Base-by-base conservation (phyloP, 352 stramenopile species). In the Pythium oligandrum region DNA sequence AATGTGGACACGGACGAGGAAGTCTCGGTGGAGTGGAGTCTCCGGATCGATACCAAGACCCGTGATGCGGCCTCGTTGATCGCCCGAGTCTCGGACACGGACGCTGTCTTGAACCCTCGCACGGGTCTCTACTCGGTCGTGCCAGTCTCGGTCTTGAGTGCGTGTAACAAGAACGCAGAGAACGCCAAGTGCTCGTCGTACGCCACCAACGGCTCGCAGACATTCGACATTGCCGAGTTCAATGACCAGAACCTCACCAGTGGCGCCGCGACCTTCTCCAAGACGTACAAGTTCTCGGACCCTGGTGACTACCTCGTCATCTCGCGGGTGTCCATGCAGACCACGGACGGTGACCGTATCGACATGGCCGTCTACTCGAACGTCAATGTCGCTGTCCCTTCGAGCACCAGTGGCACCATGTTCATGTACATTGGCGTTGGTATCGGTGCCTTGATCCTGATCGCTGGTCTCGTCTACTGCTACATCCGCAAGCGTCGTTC, bases 321-420 rank as follows among this genome's bases (percentile, higher is more conserved):
- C 50, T 84, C 76, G 8, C 78, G 77, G 17, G 73, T 88, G 36
- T 77, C 70, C 8, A 87, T 90, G 78, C 60, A 80, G 48, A 89
- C 77, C 32, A 66, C 78, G 33, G 81, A 92, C 56, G 81, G 81
- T 11, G 65, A 83, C 17, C 81, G 78, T 34, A 71, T 92, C 57
- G 78, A 92, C 44, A 88, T 90, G 78, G 81, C 81, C 10, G 83
- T 92, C 35, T 92, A 92, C 63, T 89, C 78, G 42, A 83, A 63
- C 36, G 59, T 90, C 36, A 70, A 70, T 7, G 81, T 86, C 32
- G 70, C 78, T 12, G 70, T 87, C n/a, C 54, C 73, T 0, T 63
- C 57, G 38, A 85, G 69, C 37, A 68, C 64, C 2, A 67, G 63
- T 12, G 77, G 76, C 49, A 70, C 69, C 33, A 34, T 78, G 17